These are phyloP conservation scores for Grammothele lineata DNA, from an alignment of 768 basidiomycete genomes.

Conservation along the genomic window DNA sequence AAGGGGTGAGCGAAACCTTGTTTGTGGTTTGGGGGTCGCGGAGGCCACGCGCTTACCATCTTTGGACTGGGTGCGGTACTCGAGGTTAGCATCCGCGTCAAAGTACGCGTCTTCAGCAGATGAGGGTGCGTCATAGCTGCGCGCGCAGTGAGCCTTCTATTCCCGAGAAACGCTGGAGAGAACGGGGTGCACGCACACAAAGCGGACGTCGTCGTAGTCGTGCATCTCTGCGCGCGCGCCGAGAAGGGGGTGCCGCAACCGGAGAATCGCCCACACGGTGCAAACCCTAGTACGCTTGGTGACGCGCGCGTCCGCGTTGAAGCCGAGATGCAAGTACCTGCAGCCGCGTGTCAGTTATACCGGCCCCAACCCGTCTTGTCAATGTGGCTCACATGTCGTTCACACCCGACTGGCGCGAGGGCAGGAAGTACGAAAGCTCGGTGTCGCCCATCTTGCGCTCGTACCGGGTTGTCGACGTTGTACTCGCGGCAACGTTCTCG, in stretches of 20 bases:
- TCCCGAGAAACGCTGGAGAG: constrained; percentile 1
- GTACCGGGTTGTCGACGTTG: constrained; percentile 10
- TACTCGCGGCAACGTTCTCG: background rate
- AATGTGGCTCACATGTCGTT: constrained; percentile 71
- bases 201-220: constrained; percentile 59
- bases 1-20: background rate
- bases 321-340: constrained; percentile 80
- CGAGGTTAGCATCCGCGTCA: constrained; percentile 44
- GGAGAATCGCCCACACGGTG: constrained; percentile 68
- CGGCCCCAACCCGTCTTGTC: background rate
- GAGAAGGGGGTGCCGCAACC: constrained; percentile 69
- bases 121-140: constrained; percentile 44
- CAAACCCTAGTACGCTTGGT: constrained; percentile 46
- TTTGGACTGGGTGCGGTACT: constrained; percentile 47
- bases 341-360: background rate
- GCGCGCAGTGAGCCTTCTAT: background rate
- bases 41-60: constrained; percentile 39
- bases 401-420: constrained; percentile 72
- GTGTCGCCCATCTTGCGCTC: constrained; percentile 68
- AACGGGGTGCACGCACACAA: constrained; percentile 46
- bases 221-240: constrained; percentile 56
- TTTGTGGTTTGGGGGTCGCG: background rate
- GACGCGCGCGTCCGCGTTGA: constrained; percentile 42
- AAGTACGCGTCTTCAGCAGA: constrained; percentile 41
- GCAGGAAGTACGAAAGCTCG: constrained; percentile 77